Percentiles rank a stretch among this genome's conserved stretches.
Conservation (phyloP, 805 yeast genomes). For the Zygosaccharomyces gambellarensis region DNA sequence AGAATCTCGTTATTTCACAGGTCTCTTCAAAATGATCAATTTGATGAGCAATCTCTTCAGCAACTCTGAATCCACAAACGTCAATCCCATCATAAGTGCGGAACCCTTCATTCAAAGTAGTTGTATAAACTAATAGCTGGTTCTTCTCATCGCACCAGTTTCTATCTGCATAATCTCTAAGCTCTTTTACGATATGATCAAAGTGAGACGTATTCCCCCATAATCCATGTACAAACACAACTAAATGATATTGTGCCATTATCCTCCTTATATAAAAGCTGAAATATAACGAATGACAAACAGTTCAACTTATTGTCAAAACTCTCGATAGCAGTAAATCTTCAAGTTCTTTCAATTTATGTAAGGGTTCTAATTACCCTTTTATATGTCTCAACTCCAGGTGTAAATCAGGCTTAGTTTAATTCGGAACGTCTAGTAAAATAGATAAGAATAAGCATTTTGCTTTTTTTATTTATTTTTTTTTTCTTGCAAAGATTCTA, state of each 20-base stretch:
- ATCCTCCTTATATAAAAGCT: not conserved
- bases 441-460: too few species aligned
- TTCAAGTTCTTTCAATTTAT: not conserved
- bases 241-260: constrained; percentile 41
- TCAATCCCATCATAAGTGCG: constrained; percentile 85
- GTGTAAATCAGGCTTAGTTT: not conserved
- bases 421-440: not conserved
- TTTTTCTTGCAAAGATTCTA: too few species aligned
- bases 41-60: constrained; percentile 54
- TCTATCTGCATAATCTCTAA: constrained; percentile 31
- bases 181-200: constrained; percentile 50
- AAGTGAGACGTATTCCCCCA: constrained; percentile 78
- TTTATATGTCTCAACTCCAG: not conserved
- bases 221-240: constrained; percentile 60
- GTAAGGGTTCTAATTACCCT: not conserved
- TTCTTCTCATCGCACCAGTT: constrained; percentile 12
- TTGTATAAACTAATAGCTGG: constrained; percentile 19
- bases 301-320: not conserved
- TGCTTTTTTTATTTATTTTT: too few species aligned
- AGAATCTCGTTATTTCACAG: constrained; percentile 53
- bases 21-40: constrained; percentile 29
- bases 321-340: not conserved
- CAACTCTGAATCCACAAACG: constrained; percentile 72
- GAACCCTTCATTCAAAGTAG: constrained; percentile 63
- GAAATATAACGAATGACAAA: not conserved